These are phyloP conservation scores for Colletotrichum graminicola DNA, from an alignment of 2,329 filamentous ascomycete species.

Conservation along the genomic window DNA sequence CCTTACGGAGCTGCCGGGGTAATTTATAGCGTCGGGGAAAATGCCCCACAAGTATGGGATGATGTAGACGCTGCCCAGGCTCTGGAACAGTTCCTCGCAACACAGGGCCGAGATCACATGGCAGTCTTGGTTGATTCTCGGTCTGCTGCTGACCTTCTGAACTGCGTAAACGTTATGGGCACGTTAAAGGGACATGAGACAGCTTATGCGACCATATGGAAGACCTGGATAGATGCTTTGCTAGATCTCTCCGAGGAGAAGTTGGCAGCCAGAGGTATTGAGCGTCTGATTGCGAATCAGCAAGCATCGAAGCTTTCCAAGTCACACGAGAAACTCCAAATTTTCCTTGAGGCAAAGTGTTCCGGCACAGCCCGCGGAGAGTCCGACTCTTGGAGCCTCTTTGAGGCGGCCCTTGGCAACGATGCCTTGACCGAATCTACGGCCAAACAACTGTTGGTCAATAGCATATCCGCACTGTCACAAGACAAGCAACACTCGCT, in stretches of 20 bases:
- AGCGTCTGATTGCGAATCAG: slow-evolving; percentile 61
- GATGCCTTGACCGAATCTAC: slow-evolving; percentile 54
- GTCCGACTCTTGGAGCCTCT: slow-evolving; percentile 56
- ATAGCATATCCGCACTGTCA: slow-evolving; percentile 51
- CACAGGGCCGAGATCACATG: slow-evolving; percentile 68
- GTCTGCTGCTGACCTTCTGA: slow-evolving; percentile 75
- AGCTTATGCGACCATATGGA: slow-evolving; percentile 60
- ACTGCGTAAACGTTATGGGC: slow-evolving; percentile 71
- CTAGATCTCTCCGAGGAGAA: slow-evolving; percentile 51
- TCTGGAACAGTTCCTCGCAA: slow-evolving; percentile 59
- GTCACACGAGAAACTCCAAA: slow-evolving; percentile 58
- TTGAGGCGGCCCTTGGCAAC: slow-evolving; percentile 62
- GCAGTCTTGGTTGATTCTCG: slow-evolving; percentile 74
- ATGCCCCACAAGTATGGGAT: slow-evolving; percentile 57
- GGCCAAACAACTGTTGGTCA: slow-evolving; percentile 50
- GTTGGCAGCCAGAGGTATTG: slow-evolving; percentile 53
- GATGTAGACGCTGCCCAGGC: slow-evolving; percentile 47
- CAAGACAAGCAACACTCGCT: slow-evolving; percentile 47
- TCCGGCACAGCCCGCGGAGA: slow-evolving; percentile 25
- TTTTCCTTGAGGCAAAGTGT: slow-evolving; percentile 52
- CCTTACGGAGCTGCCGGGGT: slow-evolving; percentile 67
- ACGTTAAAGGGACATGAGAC: slow-evolving; percentile 54
- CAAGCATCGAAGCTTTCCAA: slow-evolving; percentile 55
- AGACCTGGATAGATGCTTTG: slow-evolving; percentile 56
- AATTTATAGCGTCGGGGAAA: slow-evolving; percentile 48